Evolutionary conservation across 2,329 filamentous ascomycete genomes (phyloP).

Genomic region (Penicillium sp.): DNA sequence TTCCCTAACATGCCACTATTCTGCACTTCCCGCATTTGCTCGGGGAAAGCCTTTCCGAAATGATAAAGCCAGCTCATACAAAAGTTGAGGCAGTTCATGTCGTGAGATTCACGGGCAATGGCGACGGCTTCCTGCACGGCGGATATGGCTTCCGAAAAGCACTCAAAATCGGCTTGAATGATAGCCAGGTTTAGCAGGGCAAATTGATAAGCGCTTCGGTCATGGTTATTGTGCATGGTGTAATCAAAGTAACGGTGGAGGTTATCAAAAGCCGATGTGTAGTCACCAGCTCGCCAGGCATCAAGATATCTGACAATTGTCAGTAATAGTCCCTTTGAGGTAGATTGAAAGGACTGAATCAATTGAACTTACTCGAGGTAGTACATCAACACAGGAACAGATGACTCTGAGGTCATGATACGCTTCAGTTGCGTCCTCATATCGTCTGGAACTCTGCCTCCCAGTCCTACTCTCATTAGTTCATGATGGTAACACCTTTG

Average conservation of each 20-base stretch:
- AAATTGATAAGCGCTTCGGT: slow-evolving; percentile 90
- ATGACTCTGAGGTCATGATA: slow-evolving; percentile 68
- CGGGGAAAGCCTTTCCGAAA: slow-evolving; percentile 83
- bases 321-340: background rate
- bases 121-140: slow-evolving; percentile 95
- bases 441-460: slow-evolving; percentile 74
- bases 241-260: slow-evolving; percentile 97
- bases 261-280: slow-evolving; percentile 84
- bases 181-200: slow-evolving; percentile 91
- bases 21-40: slow-evolving; percentile 71
- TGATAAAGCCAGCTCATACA: slow-evolving; percentile 95
- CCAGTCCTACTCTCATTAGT: slow-evolving; percentile 62
- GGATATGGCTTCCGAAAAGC: slow-evolving; percentile 83
- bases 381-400: slow-evolving; percentile 74
- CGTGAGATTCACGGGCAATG: slow-evolving; percentile 90
- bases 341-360: background rate
- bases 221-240: slow-evolving; percentile 76
- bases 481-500: background rate
- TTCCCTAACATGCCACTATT: slow-evolving; percentile 75
- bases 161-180: slow-evolving; percentile 93
- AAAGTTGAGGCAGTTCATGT: slow-evolving; percentile 91
- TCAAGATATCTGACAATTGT: slow-evolving; percentile 73
- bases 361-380: slow-evolving; percentile 65
- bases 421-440: slow-evolving; percentile 72
- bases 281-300: slow-evolving; percentile 88